Conservation (phyloP, 2,329 filamentous ascomycete genomes). For the Stagonosporopsis tanaceti region DNA sequence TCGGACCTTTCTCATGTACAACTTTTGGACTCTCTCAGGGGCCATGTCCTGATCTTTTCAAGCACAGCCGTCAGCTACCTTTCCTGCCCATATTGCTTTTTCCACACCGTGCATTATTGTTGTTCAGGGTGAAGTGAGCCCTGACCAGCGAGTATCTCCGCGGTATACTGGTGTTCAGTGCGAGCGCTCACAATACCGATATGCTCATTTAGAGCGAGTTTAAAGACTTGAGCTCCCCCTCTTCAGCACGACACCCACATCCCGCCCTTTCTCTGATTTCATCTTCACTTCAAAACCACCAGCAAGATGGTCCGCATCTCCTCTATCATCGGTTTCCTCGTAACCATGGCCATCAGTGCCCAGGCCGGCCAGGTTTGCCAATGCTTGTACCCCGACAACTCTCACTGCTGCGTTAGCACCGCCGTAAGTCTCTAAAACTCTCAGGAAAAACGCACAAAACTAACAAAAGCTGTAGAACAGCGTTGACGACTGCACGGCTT, state of each 20-base stretch:
- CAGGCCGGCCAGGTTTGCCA: neutral
- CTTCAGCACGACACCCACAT: neutral
- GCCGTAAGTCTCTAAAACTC: neutral
- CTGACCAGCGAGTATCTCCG: neutral
- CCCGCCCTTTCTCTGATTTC: no score
- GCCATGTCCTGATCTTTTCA: neutral
- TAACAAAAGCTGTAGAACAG: neutral
- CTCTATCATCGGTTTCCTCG: neutral
- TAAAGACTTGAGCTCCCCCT: neutral
- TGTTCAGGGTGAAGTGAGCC: neutral
- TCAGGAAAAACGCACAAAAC: neutral
- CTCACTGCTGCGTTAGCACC: neutral
- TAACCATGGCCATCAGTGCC: neutral
- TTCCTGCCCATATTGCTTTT: neutral
- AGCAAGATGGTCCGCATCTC: neutral
- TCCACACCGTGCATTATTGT: neutral
- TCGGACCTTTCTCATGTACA: neutral
- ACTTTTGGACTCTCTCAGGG: neutral
- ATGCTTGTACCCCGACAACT: neutral
- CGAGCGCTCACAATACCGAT: neutral
- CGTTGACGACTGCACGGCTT: neutral
- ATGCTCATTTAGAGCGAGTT: neutral
- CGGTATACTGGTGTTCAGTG: neutral
- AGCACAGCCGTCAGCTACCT: neutral
- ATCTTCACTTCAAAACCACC: neutral